Evolutionary conservation across 208 protist genomes (phyloP), one percentile per base, ranked within the genome.

Genomic region (Kentomonas sorsogonicus): DNA sequence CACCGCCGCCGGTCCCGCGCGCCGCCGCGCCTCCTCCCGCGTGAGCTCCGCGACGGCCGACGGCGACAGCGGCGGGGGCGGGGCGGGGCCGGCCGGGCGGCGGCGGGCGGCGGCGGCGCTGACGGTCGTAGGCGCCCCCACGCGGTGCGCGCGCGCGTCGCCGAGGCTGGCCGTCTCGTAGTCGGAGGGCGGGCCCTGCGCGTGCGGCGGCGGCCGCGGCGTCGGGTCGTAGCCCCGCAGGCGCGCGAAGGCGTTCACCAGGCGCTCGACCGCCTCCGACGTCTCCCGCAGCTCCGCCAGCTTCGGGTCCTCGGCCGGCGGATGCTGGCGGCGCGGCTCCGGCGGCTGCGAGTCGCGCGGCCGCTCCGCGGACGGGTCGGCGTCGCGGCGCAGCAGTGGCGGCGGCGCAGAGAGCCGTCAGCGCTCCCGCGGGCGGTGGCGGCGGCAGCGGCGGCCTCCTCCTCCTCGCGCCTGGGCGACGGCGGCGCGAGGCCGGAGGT

Each of bases 241-340:
- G 27, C 71, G 47, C 6, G 83, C 87, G 56, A 94, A 94, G 27
- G 87, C 83, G 22, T 72, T 69, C 39, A 94, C 83, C 9, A 94
- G 66, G 5, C 81, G 70, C 40, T 94, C 87, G 53, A 94, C 87
- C 25, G 87, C 87, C 63, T 89, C 83, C 0, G 83, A 88, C 2
- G 83, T 88, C 52, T 91, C 87, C 1, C 81, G 72, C 39, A 94
- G 73, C 58, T 89, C 76, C 6, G 71, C 61, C 30, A 86, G 45
- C 36, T 72, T 74, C 1, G 66, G 40, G 44, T 84, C 64, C 38
- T 72, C 70, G 22, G 31, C 15, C 7, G 20, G 26, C 7, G 27
- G 22, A 10, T 3, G n/a, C 38, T 15, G 15, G n/a, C n/a, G 43
- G 43, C 6, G 43, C 20, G 23, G 43, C 9, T 15, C 5, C 9